Base-by-base conservation (phyloP, 2,329 filamentous ascomycete genomes). In the Zymoseptoria crescenta region DNA sequence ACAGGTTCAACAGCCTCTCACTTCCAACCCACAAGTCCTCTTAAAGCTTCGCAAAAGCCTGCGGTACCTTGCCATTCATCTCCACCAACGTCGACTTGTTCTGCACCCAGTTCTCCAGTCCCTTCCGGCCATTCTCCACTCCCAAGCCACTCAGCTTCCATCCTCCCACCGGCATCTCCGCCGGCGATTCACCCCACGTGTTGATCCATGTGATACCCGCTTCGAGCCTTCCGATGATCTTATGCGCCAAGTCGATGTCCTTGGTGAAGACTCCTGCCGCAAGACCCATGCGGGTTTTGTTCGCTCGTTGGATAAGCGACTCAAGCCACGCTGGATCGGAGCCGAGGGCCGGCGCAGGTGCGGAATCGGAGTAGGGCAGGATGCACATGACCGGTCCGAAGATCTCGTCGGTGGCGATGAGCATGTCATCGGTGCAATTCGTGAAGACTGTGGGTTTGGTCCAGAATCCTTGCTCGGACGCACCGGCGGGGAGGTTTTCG, bases 151-250 rank as follows among this genome's bases (percentile, higher is more conserved):
- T 95, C 80, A 88, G 82, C 79, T 96, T 96, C 91, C 91, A 96
- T 0, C 91, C 91, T 8, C 91, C 91, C 0, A 96, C 91, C 2
- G 88, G 87, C 91, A 96, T 96, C 78, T 96, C 91, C 0, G 91
- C 89, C 0, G 91, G 91, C 54, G 83, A 87, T 77, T 96, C 91
- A n/a, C 91, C 91, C 91, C 91, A 96, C 0, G 89, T 91, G 73
- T 96, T 96, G 56, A 96, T 81, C 91, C 91, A 96, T 1, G 89
- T 95, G 69, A 96, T 96, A 35, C 91, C 91, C 0, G 90, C 90
- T 70, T 95, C 82, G 4, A 96, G 77, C 68, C 83, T 80, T 24
- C 82, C 80, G 49, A 93, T 80, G 0, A 93, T 82, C 50, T 82
- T 78, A 69, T 96, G 89, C 57, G 88, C 91, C 53, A 81, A 71